These are phyloP conservation scores for Boletales sp. DNA, from an alignment of 768 basidiomycete genomes.

Conservation along the genomic window DNA sequence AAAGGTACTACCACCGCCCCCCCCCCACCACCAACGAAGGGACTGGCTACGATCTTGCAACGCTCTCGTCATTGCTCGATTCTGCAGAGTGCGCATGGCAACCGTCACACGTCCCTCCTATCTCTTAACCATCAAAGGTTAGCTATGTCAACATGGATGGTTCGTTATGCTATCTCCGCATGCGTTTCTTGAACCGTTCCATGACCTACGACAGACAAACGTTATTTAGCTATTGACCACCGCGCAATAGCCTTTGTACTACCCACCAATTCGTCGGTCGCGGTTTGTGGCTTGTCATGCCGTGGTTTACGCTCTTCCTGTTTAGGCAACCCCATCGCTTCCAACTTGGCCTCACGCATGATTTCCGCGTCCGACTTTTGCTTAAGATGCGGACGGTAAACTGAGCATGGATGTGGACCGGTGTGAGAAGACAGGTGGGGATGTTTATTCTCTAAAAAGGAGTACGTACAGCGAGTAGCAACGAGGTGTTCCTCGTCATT, in stretches of 20 bases:
- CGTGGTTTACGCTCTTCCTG: slow-evolving; percentile 36
- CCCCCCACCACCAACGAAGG: no score
- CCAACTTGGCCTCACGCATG: slow-evolving; percentile 74
- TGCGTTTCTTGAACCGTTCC: slow-evolving; percentile 97
- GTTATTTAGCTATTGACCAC: no score
- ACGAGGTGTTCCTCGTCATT: slow-evolving; percentile 82
- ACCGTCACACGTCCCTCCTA: no score
- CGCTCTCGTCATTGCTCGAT: no score
- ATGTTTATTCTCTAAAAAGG: background rate
- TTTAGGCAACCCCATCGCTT: slow-evolving; percentile 75
- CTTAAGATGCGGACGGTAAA: slow-evolving; percentile 80
- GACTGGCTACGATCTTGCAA: no score
- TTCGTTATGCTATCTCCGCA: slow-evolving; percentile 57
- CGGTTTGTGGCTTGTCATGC: slow-evolving; percentile 67
- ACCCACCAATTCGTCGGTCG: slow-evolving; percentile 86
- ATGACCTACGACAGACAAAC: slow-evolving; percentile 57
- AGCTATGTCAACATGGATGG: no score
- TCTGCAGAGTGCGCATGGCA: no score
- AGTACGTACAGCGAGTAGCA: slow-evolving; percentile 76
- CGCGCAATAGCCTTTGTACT: no score
- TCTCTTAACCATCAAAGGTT: no score
- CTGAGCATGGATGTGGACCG: slow-evolving; percentile 35
- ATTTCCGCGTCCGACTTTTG: slow-evolving; percentile 87
- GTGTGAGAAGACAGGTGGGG: background rate
- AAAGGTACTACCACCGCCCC: no score